phyloP scores from a whole-genome alignment of 768 basidiomycete genomes.

The Hericium erinaceus region DNA sequence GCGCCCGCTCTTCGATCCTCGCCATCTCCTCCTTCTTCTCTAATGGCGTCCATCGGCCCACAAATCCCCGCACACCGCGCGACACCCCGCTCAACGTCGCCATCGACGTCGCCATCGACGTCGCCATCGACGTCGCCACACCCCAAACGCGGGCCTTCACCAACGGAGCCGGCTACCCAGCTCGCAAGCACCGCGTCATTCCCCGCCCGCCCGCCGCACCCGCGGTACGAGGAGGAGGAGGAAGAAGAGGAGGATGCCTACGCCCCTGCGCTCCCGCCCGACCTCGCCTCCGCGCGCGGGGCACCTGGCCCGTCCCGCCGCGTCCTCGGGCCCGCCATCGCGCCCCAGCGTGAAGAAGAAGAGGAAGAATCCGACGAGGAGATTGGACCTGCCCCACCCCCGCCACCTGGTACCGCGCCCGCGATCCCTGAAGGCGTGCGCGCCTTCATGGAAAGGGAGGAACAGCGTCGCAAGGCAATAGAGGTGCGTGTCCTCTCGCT shows the following conservation, averaged over 20 bases:
- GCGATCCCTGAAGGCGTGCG: slow-evolving; percentile 55
- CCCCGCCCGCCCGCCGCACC: not conserved
- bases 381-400: slow-evolving; percentile 78
- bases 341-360: slow-evolving; percentile 24
- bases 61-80: slow-evolving; percentile 16
- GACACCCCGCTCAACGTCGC: not conserved
- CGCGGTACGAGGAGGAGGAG: slow-evolving; percentile 26
- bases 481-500: slow-evolving; percentile 36
- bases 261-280: slow-evolving; percentile 67
- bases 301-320: slow-evolving; percentile 21
- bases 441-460: slow-evolving; percentile 82
- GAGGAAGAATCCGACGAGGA: slow-evolving; percentile 58
- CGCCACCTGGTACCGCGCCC: slow-evolving; percentile 35
- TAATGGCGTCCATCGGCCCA: slow-evolving; percentile 18
- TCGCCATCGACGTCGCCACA: not conserved
- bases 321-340: slow-evolving; percentile 46
- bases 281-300: slow-evolving; percentile 38
- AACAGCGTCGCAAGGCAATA: slow-evolving; percentile 57
- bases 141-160: slow-evolving; percentile 6
- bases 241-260: slow-evolving; percentile 63
- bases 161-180: not conserved
- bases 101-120: not conserved
- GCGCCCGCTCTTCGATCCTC: not conserved
- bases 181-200: slow-evolving; percentile 10
- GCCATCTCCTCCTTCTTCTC: not conserved